Evolutionary conservation across 768 basidiomycete genomes (phyloP).

Genomic region (Naganishia antarctica): DNA sequence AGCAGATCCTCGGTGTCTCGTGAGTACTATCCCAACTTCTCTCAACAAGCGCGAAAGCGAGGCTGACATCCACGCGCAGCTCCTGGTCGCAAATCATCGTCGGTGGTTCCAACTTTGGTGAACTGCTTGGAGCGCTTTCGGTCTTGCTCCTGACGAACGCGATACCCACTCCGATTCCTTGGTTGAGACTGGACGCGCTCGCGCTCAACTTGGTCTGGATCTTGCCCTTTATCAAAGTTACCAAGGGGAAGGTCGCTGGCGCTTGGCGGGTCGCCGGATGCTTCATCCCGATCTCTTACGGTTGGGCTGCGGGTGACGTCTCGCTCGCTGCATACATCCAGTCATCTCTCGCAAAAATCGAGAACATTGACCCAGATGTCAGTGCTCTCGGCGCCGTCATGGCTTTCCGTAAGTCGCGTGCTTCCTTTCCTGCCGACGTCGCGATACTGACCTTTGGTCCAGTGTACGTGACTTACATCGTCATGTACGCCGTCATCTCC

Average conservation of each 20-base stretch:
- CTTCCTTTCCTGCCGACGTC: background rate
- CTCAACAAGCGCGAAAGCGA: background rate
- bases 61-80: no score
- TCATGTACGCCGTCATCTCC: slow-evolving; percentile 41
- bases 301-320: slow-evolving; percentile 47
- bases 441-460: background rate
- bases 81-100: slow-evolving; percentile 44
- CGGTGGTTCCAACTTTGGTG: slow-evolving; percentile 42
- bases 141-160: background rate
- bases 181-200: slow-evolving; percentile 34
- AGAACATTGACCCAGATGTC: slow-evolving; percentile 32
- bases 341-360: slow-evolving; percentile 33
- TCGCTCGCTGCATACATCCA: slow-evolving; percentile 47
- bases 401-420: slow-evolving; percentile 34
- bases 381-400: slow-evolving; percentile 44
- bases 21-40: background rate
- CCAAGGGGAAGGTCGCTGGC: slow-evolving; percentile 28
- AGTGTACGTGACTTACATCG: slow-evolving; percentile 35
- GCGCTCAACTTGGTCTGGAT: slow-evolving; percentile 42
- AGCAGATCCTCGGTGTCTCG: slow-evolving; percentile 33
- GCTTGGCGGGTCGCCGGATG: slow-evolving; percentile 38
- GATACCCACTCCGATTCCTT: slow-evolving; percentile 37
- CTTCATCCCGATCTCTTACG: slow-evolving; percentile 37
- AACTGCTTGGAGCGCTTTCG: slow-evolving; percentile 19
- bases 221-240: slow-evolving; percentile 33